Evolutionary conservation across 257 asterid genomes (phyloP), one percentile per base, ranked within the genome.

Genomic region (Oldenlandia corymbosa): DNA sequence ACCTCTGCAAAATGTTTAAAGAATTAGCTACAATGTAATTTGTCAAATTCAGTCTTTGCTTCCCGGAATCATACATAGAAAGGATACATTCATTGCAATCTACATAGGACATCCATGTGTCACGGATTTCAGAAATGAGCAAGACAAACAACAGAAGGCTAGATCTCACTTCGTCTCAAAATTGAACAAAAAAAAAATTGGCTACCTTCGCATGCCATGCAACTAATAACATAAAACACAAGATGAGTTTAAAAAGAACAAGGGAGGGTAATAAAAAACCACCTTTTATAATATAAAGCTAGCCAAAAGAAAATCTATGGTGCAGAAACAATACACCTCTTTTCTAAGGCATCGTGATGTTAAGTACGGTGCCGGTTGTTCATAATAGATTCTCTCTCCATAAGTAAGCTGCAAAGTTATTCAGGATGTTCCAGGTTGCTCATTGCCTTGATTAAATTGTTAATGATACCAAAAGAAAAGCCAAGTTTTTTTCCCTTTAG

Each of bases 1-100:
- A 13, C 97, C 99, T 75, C 99, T 90, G 84, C 65, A 66, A 59
- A 20, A 41, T 34, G 11, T 5, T 62, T 16, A 43, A n/a, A 45
- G 39, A 12, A 60, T 21, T 63, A 68, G 16, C 32, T 28, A 45
- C 39, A 5, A 52, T 39, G 37, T 27, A n/a, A 66, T 1, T 5
- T 51, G 13, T 4, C 31, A 54, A 27, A 28, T 50, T 12, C 20
- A 21, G 20, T 24, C 23, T 24, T 23, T 12, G 2, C 28, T 34
- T 52, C 18, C 18, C n/a, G 45, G 27, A 31, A 55, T 5, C 47
- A 6, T 11, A 32, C 1, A 21, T 2, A 2, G 11, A 18, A 9
- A 59, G 21, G 20, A 31, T 24, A 21, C 21, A 9, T n/a, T 36
- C 27, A 24, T 9, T 34, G n/a, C n/a, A n/a, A n/a, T n/a, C n/a